These are phyloP conservation scores for Nidularia pulvinata DNA, from an alignment of 768 basidiomycete genomes.

Conservation along the genomic window DNA sequence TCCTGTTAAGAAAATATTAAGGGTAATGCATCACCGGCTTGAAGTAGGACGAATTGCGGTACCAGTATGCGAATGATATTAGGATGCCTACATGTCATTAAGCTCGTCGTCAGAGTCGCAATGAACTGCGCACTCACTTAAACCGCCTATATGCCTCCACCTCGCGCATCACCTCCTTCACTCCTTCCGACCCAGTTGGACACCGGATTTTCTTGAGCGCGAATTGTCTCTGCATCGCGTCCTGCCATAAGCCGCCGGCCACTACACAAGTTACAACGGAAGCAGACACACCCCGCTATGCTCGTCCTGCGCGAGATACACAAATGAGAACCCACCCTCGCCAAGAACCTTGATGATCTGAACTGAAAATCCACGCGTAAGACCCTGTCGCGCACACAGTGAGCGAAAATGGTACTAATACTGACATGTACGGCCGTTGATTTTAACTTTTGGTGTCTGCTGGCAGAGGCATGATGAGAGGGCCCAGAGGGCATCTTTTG, in stretches of 20 bases:
- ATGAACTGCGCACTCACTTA: constrained; percentile 50
- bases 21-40: too few relatives aligned
- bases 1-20: constrained; percentile 45
- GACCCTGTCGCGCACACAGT: not conserved
- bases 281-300: constrained; percentile 66
- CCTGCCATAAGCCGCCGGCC: not conserved
- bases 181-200: constrained; percentile 84
- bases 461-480: constrained; percentile 81
- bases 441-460: constrained; percentile 87
- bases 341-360: constrained; percentile 92
- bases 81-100: constrained; percentile 61
- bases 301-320: constrained; percentile 87
- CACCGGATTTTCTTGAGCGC: constrained; percentile 98
- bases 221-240: constrained; percentile 67
- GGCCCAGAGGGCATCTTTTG: constrained; percentile 82
- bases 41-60: constrained; percentile 7
- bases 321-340: constrained; percentile 95
- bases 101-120: not conserved
- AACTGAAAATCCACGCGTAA: constrained; percentile 41
- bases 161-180: constrained; percentile 88
- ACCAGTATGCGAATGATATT: constrained; percentile 97
- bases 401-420: not conserved
- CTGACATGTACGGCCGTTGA: constrained; percentile 93
- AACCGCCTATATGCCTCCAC: constrained; percentile 95
- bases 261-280: not conserved